Conservation (phyloP, 1,284 basidiomycete genomes). For the Hemileia vastatrix region DNA sequence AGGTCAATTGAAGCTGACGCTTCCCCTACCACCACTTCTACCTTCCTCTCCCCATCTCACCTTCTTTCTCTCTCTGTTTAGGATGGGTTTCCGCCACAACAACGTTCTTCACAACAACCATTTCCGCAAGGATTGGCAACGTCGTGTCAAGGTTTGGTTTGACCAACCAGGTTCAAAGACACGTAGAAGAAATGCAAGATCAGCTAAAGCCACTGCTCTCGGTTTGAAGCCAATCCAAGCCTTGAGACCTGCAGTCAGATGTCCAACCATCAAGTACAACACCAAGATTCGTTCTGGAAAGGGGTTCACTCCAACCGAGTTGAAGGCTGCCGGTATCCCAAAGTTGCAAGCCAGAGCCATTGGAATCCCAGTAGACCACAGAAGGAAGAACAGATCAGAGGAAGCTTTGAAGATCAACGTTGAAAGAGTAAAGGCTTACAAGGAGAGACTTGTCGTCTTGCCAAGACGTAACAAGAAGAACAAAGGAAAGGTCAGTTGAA, state of each 20-base stretch:
- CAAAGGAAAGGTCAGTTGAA: too few relatives aligned
- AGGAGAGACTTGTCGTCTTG: conserved; percentile 38
- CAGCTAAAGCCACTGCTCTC: conserved; percentile 42
- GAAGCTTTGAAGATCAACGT: conserved; percentile 44
- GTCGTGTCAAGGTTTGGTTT: conserved; percentile 45
- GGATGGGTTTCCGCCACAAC: conserved; percentile 44
- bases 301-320: conserved; percentile 43
- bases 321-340: conserved; percentile 43
- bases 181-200: conserved; percentile 41
- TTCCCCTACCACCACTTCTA: too few relatives aligned
- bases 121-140: conserved; percentile 46
- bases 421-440: conserved; percentile 44
- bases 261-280: conserved; percentile 45
- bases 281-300: conserved; percentile 42
- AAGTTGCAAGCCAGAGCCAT: conserved; percentile 42
- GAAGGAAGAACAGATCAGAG: conserved; percentile 42
- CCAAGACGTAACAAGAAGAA: too few relatives aligned
- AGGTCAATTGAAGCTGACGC: too few relatives aligned
- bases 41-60: not conserved
- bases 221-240: conserved; percentile 41
- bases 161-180: conserved; percentile 45
- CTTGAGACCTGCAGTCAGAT: conserved; percentile 43
- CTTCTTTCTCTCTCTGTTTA: not conserved
- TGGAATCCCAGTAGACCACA: conserved; percentile 44
- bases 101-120: conserved; percentile 45